phyloP scores from a whole-genome alignment of 495 filamentous ascomycete genomes.

The Penicillium verhagenii region DNA sequence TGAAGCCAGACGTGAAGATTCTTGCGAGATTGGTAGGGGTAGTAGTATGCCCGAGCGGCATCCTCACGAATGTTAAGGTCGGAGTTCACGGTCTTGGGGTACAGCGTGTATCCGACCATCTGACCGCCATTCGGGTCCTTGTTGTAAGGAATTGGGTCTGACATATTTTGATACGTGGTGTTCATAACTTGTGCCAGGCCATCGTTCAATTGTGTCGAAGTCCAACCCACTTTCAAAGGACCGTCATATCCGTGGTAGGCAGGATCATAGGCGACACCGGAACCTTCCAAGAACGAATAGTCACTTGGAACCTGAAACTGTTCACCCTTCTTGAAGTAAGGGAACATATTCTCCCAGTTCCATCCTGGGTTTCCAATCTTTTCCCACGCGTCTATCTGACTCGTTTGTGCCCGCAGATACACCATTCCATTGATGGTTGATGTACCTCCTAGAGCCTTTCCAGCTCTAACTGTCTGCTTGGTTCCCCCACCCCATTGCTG shows the following conservation, averaged over 20 bases:
- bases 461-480: constrained; percentile 39
- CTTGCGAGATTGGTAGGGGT: constrained; percentile 21
- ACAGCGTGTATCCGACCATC: constrained; percentile 23
- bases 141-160: constrained; percentile 19
- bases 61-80: constrained; percentile 25
- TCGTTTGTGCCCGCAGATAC: constrained; percentile 21
- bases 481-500: constrained; percentile 40
- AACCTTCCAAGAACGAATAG: constrained; percentile 19
- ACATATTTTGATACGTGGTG: constrained; percentile 20
- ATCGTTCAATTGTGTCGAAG: constrained; percentile 18
- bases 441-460: constrained; percentile 53
- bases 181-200: constrained; percentile 22
- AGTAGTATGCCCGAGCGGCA: constrained; percentile 25
- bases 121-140: constrained; percentile 21
- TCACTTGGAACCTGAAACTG: constrained; percentile 15
- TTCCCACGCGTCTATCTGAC: constrained; percentile 30
- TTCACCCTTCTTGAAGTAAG: constrained; percentile 31
- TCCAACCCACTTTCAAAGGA: constrained; percentile 28
- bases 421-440: constrained; percentile 52
- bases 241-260: constrained; percentile 22
- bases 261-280: constrained; percentile 22
- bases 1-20: constrained; percentile 25
- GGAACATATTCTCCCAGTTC: constrained; percentile 32
- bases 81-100: constrained; percentile 22
- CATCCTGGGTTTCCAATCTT: constrained; percentile 28